These are phyloP conservation scores for Cadophora luteo-olivacea DNA, from an alignment of 2,329 filamentous ascomycete species.

Conservation along the genomic window DNA sequence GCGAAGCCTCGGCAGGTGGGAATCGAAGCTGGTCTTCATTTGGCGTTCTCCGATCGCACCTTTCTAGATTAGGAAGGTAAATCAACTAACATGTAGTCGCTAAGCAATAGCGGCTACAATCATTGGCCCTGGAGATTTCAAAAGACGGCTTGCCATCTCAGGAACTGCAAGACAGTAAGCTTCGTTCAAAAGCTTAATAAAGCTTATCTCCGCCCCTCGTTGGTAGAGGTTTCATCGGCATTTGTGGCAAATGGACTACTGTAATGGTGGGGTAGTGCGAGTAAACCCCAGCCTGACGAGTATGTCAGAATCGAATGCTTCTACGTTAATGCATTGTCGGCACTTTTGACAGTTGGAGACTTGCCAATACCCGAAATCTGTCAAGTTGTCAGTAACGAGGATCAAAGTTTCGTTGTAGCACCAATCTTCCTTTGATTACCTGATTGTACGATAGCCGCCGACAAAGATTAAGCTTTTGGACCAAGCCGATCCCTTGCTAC, in stretches of 20 bases:
- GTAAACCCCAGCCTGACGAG: not conserved
- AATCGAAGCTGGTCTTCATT: not conserved
- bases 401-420: not conserved
- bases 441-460: not conserved
- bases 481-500: not conserved
- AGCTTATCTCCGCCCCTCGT: not conserved
- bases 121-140: no score
- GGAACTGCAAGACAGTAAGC: not conserved
- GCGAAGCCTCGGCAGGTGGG: not conserved
- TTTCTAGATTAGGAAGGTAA: not conserved
- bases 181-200: not conserved
- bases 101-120: no score
- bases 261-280: not conserved
- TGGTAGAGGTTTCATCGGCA: not conserved
- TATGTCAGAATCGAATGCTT: not conserved
- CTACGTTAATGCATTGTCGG: not conserved
- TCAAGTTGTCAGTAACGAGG: not conserved
- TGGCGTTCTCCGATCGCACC: conserved; percentile 4
- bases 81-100: not conserved
- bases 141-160: not conserved
- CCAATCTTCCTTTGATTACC: not conserved
- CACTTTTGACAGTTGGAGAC: no score
- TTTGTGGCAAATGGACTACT: not conserved
- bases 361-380: no score
- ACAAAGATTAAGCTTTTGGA: not conserved